Evolutionary conservation across 2,329 filamentous ascomycete species (phyloP), one percentile per base, ranked within the genome.

Genomic region (Graphilbum sp.): DNA sequence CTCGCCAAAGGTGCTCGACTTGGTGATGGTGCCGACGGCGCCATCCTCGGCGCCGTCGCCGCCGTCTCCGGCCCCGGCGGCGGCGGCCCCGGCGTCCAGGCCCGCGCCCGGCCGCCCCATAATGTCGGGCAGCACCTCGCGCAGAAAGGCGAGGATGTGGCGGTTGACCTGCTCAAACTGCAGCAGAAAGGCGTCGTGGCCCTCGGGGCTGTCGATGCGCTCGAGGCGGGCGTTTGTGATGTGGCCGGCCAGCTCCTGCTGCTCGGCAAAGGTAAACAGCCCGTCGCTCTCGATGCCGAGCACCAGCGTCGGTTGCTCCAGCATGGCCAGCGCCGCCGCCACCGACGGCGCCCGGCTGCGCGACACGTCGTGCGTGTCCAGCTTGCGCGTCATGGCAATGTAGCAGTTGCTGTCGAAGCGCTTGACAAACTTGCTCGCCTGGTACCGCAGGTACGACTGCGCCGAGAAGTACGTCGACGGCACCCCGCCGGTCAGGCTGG

Each of bases 321-420:
- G 90, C 53, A 83, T 61, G 1, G 72, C 73, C 4, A 98, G 66
- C 0, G 88, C 88, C 42, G 84, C 75, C 20, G 72, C 68, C 24
- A 93, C 75, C 20, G 69, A 64, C 31, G 61, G 49, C n/a, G 74
- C 61, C 5, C 88, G 79, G 52, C 78, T 73, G 32, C 87, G 74
- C 13, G 86, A 92, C 20, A 98, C 75, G 54, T 98, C 90, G 57
- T 98, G 90, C 0, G 90, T 96, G 55, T 98, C 90, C 15, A 98
- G 72, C 59, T 98, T 98, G 51, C 90, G 80, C 5, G 90, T 96
- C 58, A 98, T 95, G 47, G 90, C 87, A 49, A 98, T 96, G 62
- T 98, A 98, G 62, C 90, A 98, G 57, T 98, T 98, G 51, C 86
- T 84, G 58, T 98, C 90, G 56, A 96, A 98, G 10, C 90, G 81